phyloP scores from a whole-genome alignment of 441 rosid genomes.

The Adansonia gregorii region DNA sequence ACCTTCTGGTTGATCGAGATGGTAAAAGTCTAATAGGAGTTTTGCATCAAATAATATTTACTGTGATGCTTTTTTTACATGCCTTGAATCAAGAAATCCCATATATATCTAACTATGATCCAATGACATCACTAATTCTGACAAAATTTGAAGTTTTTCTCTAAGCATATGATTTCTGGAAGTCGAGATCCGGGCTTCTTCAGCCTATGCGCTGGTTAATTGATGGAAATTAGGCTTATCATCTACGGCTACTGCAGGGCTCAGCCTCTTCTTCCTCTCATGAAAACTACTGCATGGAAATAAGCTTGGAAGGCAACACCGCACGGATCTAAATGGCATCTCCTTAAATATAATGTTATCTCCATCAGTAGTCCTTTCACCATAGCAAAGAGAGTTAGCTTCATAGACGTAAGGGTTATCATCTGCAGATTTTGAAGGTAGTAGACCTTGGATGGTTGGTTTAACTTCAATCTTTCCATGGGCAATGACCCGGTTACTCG shows the following conservation, averaged over 20 bases:
- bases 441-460: neutral
- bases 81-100: conserved; percentile 26
- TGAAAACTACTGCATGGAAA: neutral
- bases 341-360: neutral
- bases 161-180: neutral
- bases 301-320: neutral
- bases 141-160: conserved; percentile 13
- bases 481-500: neutral
- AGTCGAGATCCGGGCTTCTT: too few species aligned
- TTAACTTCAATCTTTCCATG: neutral
- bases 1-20: neutral
- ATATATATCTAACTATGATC: neutral
- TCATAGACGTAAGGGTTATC: neutral
- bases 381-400: neutral
- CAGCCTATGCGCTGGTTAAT: too few species aligned
- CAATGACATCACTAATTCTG: conserved; percentile 1
- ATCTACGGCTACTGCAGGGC: neutral
- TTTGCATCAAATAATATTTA: conserved; percentile 14
- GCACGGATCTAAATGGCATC: neutral
- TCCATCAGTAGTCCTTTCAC: neutral
- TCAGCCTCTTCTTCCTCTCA: neutral
- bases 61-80: conserved; percentile 28
- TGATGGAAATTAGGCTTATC: too few species aligned
- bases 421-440: neutral
- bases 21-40: conserved; percentile 2